Conservation (phyloP, 2,329 filamentous ascomycete genomes). For the Chaetomium olivaceum region DNA sequence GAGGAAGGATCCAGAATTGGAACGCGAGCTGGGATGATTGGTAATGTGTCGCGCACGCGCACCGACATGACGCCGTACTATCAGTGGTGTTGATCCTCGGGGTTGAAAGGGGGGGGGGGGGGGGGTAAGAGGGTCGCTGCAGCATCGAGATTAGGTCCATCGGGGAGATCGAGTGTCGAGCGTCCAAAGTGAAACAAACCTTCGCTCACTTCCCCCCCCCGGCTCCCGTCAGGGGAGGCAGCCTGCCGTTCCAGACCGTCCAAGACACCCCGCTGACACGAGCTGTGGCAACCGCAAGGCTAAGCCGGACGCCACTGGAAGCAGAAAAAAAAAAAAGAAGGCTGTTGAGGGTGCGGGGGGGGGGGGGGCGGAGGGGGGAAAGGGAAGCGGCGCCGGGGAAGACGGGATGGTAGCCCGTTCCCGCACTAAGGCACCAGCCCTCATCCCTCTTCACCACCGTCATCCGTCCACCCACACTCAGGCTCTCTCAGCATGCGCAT, state of each 20-base stretch:
- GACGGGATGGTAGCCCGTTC: not conserved
- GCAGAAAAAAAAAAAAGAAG: not conserved
- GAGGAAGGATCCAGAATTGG: not conserved
- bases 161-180: conserved; percentile 17
- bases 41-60: conserved; percentile 15
- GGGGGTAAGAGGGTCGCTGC: conserved; percentile 25
- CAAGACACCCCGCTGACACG: conserved; percentile 10
- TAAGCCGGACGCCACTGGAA: not conserved
- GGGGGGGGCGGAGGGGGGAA: not conserved
- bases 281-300: not conserved
- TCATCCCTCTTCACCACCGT: not conserved
- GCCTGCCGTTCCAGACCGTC: conserved; percentile 9
- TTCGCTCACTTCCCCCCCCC: not conserved
- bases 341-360: not conserved
- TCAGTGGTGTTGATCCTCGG: conserved; percentile 16
- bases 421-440: not conserved
- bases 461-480: not conserved
- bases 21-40: not conserved
- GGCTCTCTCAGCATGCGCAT: not conserved
- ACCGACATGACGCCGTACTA: conserved; percentile 22
- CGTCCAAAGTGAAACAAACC: conserved; percentile 9
- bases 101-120: conserved; percentile 14
- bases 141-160: conserved; percentile 33
- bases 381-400: not conserved
- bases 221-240: conserved; percentile 12